Conservation (phyloP, 805 yeast species). For the Millerago galiae region DNA sequence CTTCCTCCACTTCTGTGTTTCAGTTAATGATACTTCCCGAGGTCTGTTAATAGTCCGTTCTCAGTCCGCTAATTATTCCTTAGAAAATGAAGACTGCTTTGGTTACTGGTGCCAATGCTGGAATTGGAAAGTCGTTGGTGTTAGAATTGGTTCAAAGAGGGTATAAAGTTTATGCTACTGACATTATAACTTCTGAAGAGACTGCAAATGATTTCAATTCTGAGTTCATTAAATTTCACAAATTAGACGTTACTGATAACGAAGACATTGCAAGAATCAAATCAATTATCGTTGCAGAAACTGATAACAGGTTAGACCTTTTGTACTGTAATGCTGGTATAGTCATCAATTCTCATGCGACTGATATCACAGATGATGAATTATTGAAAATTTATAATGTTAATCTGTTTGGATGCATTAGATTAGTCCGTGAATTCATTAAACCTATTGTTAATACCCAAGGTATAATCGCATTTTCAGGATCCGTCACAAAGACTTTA, state of each 20-base stretch:
- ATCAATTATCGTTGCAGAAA: constrained; percentile 17
- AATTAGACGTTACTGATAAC: constrained; percentile 30
- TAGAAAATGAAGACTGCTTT: not conserved
- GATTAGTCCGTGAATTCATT: constrained; percentile 31
- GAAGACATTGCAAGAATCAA: constrained; percentile 25
- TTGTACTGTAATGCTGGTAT: constrained; percentile 39
- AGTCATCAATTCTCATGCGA: constrained; percentile 24
- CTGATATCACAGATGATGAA: constrained; percentile 28
- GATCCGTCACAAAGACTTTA: constrained; percentile 31
- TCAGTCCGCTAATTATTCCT: too few relatives aligned
- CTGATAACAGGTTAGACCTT: constrained; percentile 30
- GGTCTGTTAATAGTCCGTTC: too few relatives aligned
- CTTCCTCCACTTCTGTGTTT: too few relatives aligned
- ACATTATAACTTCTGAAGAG: constrained; percentile 25
- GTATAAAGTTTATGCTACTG: constrained; percentile 32
- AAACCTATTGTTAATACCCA: constrained; percentile 29
- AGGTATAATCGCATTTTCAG: constrained; percentile 36
- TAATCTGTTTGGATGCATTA: constrained; percentile 35
- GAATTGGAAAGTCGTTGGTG: constrained; percentile 48
- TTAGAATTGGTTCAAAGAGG: constrained; percentile 38
- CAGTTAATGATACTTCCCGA: too few relatives aligned
- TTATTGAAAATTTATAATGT: constrained; percentile 24
- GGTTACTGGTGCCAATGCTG: constrained; percentile 56
- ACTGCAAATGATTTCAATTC: constrained; percentile 19
- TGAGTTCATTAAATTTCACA: not conserved